Conservation (phyloP, 257 asterid species). For the Osmanthus fragrans region DNA sequence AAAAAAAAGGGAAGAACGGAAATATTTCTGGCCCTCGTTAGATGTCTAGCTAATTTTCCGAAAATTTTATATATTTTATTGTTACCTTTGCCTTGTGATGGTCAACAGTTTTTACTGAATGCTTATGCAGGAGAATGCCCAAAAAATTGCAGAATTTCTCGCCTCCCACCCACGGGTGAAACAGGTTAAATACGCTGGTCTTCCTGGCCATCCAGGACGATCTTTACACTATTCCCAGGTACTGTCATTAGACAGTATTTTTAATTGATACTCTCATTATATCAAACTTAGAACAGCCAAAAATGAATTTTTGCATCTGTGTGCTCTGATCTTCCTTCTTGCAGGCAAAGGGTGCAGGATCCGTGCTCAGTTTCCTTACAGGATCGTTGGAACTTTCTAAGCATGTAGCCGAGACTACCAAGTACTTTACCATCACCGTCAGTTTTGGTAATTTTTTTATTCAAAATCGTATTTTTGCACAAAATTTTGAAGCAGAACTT, state of each 20-base stretch:
- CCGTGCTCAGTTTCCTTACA: slow-evolving; percentile 84
- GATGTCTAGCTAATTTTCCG: no score
- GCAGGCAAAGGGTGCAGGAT: slow-evolving; percentile 95
- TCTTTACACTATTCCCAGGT: slow-evolving; percentile 83
- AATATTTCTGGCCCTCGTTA: background rate
- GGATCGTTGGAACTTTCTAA: slow-evolving; percentile 80
- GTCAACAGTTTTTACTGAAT: slow-evolving; percentile 1
- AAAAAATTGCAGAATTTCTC: slow-evolving; percentile 84
- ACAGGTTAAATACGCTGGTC: slow-evolving; percentile 82
- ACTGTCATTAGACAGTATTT: background rate
- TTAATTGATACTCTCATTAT: background rate
- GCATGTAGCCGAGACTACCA: slow-evolving; percentile 79
- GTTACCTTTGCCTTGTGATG: background rate
- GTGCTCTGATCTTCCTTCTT: slow-evolving; percentile 6
- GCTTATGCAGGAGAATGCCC: slow-evolving; percentile 73
- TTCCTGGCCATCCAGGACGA: slow-evolving; percentile 70
- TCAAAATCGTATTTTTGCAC: background rate
- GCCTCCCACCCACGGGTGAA: slow-evolving; percentile 68
- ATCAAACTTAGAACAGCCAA: background rate
- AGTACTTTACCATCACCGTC: slow-evolving; percentile 78
- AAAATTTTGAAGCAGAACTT: background rate
- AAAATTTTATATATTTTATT: no score
- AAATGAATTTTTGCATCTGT: background rate
- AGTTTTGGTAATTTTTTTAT: slow-evolving; percentile 66
- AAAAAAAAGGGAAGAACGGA: background rate